A percentile compares a stretch with the other conserved stretches of the same genome.
These are phyloP conservation scores for Clitopilus passeckerianus DNA, from an alignment of 768 basidiomycete species.

Conservation along the genomic window DNA sequence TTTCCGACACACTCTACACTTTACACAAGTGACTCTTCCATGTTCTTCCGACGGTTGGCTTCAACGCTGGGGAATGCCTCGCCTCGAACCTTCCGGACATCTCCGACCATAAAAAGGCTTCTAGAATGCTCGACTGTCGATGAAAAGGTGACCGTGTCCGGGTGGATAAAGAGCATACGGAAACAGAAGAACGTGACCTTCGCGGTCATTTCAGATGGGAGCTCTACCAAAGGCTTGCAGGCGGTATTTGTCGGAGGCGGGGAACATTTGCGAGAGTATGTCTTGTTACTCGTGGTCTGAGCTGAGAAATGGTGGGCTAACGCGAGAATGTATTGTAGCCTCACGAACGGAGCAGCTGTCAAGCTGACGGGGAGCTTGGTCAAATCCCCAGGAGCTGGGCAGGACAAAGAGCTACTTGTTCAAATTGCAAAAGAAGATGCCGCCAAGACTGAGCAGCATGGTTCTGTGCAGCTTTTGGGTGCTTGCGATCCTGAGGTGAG, in stretches of 20 bases:
- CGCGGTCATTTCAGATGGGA: constrained; percentile 79
- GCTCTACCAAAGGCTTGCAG: constrained; percentile 64
- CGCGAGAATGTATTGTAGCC: neutral
- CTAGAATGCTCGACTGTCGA: constrained; percentile 10
- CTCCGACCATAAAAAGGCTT: constrained; percentile 26
- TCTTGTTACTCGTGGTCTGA: neutral
- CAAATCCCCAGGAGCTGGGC: constrained; percentile 37
- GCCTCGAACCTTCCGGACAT: neutral
- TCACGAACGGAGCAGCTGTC: constrained; percentile 17
- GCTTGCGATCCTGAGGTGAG: constrained; percentile 42
- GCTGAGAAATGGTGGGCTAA: neutral
- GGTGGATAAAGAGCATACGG: constrained; percentile 84
- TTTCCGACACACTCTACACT: too few relatives aligned
- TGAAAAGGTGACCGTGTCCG: constrained; percentile 46
- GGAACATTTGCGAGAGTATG: constrained; percentile 22
- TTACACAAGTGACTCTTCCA: neutral
- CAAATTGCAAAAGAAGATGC: constrained; percentile 18
- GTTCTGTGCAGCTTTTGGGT: constrained; percentile 35
- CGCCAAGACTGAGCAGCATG: neutral
- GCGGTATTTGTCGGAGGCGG: constrained; percentile 56
- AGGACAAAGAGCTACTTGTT: constrained; percentile 44
- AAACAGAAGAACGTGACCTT: constrained; percentile 89
- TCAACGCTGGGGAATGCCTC: neutral
- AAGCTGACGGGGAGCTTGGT: constrained; percentile 33
- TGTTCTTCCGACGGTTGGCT: neutral